These are phyloP conservation scores for Dinochytrium kinnereticum DNA, from an alignment of 371 early-diverging fungal genomes.

Conservation along the genomic window DNA sequence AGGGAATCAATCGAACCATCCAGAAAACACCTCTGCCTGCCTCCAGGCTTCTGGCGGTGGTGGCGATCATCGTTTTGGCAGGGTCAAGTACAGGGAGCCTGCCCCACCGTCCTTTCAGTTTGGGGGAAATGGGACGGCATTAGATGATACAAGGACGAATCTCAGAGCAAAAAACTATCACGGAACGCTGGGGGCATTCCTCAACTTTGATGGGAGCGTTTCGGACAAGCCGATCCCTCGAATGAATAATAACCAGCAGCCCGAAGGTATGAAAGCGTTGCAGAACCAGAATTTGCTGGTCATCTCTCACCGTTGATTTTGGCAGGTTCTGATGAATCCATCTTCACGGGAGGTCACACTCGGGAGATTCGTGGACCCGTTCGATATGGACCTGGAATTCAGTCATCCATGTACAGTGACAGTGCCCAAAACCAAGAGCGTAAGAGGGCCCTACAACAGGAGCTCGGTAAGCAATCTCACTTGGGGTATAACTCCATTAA, in stretches of 20 bases:
- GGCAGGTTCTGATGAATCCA: constrained; percentile 1
- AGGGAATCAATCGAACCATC: neutral
- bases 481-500: neutral
- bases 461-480: constrained; percentile 22
- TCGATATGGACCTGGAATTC: constrained; percentile 26
- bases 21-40: neutral
- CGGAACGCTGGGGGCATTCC: constrained; percentile 27
- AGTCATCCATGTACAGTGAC: constrained; percentile 26
- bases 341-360: constrained; percentile 30
- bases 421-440: constrained; percentile 19
- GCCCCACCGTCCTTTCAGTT: neutral
- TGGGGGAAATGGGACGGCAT: too few species aligned
- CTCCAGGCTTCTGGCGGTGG: neutral
- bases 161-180: constrained; percentile 20
- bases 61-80: neutral
- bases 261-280: neutral
- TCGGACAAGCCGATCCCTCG: neutral
- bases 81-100: neutral
- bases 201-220: constrained; percentile 32
- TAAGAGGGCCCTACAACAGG: constrained; percentile 26
- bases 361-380: constrained; percentile 10
- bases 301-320: neutral
- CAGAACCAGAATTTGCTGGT: neutral
- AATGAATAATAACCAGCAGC: neutral
- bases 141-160: neutral